phyloP scores from a whole-genome alignment of 1,284 basidiomycete species.

The Cryptococcus sp. region DNA sequence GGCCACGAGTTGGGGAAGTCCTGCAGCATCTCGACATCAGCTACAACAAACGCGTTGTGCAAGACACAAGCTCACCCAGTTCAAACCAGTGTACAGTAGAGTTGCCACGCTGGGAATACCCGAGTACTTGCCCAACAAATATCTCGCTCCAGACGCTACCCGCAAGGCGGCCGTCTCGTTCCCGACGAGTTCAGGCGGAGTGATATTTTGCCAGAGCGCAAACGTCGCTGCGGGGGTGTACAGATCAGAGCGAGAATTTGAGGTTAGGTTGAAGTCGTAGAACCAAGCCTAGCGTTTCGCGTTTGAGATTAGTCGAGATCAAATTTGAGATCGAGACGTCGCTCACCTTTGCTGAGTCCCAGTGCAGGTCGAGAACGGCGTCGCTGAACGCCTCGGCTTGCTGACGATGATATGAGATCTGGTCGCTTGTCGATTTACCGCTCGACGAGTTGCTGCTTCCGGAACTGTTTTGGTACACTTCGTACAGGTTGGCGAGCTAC shows the following conservation, averaged over 20 bases:
- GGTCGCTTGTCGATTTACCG: constrained; percentile 12
- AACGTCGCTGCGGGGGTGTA: constrained; percentile 77
- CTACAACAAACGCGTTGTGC: constrained; percentile 56
- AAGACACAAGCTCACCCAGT: constrained; percentile 63
- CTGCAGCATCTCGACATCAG: constrained; percentile 11
- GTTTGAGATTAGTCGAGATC: neutral
- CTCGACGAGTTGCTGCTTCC: constrained; percentile 7
- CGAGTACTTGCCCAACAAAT: constrained; percentile 79
- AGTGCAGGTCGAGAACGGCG: constrained; percentile 80
- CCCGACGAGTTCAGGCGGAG: constrained; percentile 67
- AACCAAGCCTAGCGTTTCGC: constrained; percentile 59
- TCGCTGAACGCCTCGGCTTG: constrained; percentile 63
- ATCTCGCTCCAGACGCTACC: constrained; percentile 70
- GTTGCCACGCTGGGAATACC: constrained; percentile 69
- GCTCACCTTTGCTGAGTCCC: constrained; percentile 67
- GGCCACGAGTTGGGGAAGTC: constrained; percentile 60
- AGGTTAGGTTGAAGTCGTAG: constrained; percentile 68
- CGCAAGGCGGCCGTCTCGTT: constrained; percentile 64
- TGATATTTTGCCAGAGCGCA: constrained; percentile 82
- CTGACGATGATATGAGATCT: constrained; percentile 60
- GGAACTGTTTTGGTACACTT: constrained; percentile 55
- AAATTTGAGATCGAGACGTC: constrained; percentile 59
- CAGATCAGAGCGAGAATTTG: constrained; percentile 63
- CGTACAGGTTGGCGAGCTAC: constrained; percentile 67
- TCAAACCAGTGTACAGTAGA: constrained; percentile 73